Conservation (phyloP, 129 eudicot genomes). For the Centaurea solstitialis region DNA sequence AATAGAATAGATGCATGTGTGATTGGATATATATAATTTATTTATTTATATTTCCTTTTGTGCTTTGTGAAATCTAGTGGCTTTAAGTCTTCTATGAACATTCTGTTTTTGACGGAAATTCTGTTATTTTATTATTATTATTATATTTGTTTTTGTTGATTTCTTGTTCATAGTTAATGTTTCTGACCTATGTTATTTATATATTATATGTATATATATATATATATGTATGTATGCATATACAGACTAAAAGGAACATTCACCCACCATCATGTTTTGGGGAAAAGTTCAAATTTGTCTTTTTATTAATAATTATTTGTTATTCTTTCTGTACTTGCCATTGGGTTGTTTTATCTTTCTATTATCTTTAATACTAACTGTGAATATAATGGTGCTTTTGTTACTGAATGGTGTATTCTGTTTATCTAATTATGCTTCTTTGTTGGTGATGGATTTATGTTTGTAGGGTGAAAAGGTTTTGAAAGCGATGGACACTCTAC, state of each 20-base stretch:
- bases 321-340: slow-evolving; percentile 33
- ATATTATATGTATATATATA: slow-evolving; percentile 9
- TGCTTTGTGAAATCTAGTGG: slow-evolving; percentile 13
- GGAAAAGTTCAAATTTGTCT: slow-evolving; percentile 54
- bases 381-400: slow-evolving; percentile 15
- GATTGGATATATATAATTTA: not conserved
- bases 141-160: slow-evolving; percentile 4
- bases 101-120: slow-evolving; percentile 9
- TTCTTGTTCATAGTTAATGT: slow-evolving; percentile 17
- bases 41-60: slow-evolving; percentile 16
- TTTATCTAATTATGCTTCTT: slow-evolving; percentile 17
- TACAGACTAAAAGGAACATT: slow-evolving; percentile 34
- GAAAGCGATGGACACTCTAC: slow-evolving; percentile 71
- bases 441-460: slow-evolving; percentile 27
- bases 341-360: slow-evolving; percentile 18
- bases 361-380: slow-evolving; percentile 1
- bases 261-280: slow-evolving; percentile 41
- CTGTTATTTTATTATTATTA: slow-evolving; percentile 20
- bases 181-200: slow-evolving; percentile 6
- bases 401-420: slow-evolving; percentile 11
- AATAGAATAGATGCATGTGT: slow-evolving; percentile 7
- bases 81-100: slow-evolving; percentile 13
- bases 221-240: slow-evolving; percentile 6
- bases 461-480: slow-evolving; percentile 74
- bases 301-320: slow-evolving; percentile 32